These are phyloP conservation scores for Geotrichum aggregatum DNA, from an alignment of 1,139 yeast genomes.

Conservation along the genomic window DNA sequence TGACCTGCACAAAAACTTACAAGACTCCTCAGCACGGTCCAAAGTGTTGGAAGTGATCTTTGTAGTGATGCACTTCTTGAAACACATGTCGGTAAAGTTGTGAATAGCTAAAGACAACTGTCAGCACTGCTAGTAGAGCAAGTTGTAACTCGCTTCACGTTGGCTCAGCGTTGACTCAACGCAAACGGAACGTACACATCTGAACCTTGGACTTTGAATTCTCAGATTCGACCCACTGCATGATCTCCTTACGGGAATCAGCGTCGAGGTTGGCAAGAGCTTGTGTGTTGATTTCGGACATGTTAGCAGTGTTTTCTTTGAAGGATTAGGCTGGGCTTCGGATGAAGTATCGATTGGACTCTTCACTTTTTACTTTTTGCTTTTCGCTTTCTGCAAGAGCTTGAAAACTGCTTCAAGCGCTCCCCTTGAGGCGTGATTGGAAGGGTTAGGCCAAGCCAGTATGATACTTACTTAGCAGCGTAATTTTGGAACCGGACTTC, in stretches of 20 bases:
- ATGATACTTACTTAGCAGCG: too few relatives aligned
- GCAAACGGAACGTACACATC: conserved; percentile 41
- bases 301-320: conserved; percentile 28
- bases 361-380: neutral
- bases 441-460: too few relatives aligned
- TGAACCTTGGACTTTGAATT: conserved; percentile 86
- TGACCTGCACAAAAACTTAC: conserved; percentile 40
- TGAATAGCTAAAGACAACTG: conserved; percentile 51
- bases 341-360: neutral
- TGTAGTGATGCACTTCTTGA: conserved; percentile 72
- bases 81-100: conserved; percentile 83
- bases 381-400: too few relatives aligned
- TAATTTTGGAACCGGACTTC: too few relatives aligned
- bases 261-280: conserved; percentile 67
- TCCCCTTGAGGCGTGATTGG: too few relatives aligned
- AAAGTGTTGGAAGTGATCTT: conserved; percentile 50
- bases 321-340: neutral
- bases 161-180: neutral
- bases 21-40: conserved; percentile 58
- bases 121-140: neutral
- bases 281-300: conserved; percentile 59
- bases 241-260: conserved; percentile 65
- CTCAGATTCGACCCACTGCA: conserved; percentile 74
- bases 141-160: too few relatives aligned
- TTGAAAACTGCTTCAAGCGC: neutral